Conservation (phyloP, 2,329 filamentous ascomycete species). For the Hymenoscyphus repandus region DNA sequence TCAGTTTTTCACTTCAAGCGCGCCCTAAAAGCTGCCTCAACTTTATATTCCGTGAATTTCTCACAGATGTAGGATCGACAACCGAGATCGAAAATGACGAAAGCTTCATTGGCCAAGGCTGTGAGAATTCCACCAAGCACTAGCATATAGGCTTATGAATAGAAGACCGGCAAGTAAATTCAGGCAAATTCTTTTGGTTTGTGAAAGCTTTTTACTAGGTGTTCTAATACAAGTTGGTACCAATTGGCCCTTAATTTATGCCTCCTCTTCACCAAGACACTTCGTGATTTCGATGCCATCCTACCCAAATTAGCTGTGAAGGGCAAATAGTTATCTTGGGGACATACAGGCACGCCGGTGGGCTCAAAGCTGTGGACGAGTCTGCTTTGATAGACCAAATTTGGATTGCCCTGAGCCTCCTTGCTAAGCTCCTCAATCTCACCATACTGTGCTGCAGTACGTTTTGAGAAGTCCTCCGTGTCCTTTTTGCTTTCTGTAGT, state of each 20-base stretch:
- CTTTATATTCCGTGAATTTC: no score
- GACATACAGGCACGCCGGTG: conserved; percentile 57
- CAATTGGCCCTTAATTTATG: not conserved
- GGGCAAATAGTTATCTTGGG: not conserved
- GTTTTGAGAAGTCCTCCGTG: conserved; percentile 29
- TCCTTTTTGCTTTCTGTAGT: conserved; percentile 43
- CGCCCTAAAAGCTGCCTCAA: no score
- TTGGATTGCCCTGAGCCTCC: conserved; percentile 50
- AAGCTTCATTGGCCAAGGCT: no score
- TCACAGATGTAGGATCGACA: no score
- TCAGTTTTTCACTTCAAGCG: no score
- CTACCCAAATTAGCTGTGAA: conserved; percentile 34
- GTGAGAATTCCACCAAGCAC: no score
- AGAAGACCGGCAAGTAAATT: no score
- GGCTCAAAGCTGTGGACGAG: conserved; percentile 63
- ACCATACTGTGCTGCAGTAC: conserved; percentile 22
- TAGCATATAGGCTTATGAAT: no score
- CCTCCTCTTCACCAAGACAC: conserved; percentile 40
- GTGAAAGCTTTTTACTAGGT: no score
- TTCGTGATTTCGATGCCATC: conserved; percentile 63
- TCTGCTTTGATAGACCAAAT: conserved; percentile 60
- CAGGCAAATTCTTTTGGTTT: no score
- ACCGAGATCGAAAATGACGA: no score
- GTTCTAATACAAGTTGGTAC: no score
- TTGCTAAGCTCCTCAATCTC: conserved; percentile 36